Evolutionary conservation across 2,329 filamentous ascomycete species (phyloP).

Genomic region (Colletotrichum echinochloae): DNA sequence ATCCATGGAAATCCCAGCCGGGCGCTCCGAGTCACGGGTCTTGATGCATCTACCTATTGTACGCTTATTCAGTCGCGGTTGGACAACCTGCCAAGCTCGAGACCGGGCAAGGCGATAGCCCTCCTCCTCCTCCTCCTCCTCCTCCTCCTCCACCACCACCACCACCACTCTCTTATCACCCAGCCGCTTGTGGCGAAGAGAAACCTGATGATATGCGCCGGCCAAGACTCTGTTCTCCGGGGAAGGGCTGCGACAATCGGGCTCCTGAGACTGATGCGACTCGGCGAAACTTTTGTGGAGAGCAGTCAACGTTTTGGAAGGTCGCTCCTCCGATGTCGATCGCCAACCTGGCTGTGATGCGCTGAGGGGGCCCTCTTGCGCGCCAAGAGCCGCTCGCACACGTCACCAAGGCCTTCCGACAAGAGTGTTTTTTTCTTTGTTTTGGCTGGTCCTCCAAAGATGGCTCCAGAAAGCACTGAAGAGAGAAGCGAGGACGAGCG

Average conservation of each 20-base stretch:
- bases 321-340: not conserved
- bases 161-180: not conserved
- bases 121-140: too few species aligned
- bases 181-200: not conserved
- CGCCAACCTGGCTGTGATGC: not conserved
- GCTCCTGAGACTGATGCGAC: constrained; percentile 36
- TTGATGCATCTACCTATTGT: not conserved
- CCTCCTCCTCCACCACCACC: too few species aligned
- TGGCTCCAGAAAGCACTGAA: not conserved
- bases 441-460: too few species aligned
- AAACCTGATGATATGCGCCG: not conserved
- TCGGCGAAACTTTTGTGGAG: constrained; percentile 34
- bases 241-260: constrained; percentile 5
- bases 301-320: constrained; percentile 1
- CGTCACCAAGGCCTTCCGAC: not conserved
- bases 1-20: constrained; percentile 2
- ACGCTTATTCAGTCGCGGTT: not conserved
- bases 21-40: not conserved
- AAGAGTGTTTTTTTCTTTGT: too few species aligned
- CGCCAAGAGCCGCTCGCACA: not conserved
- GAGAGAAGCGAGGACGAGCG: not conserved
- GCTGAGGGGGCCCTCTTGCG: not conserved
- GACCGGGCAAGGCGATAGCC: not conserved
- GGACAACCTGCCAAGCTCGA: not conserved
- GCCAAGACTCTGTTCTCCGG: constrained; percentile 11